Evolutionary conservation across 2,329 filamentous ascomycete genomes (phyloP), one percentile per base, ranked within the genome.

Genomic region (Myotisia sp.): DNA sequence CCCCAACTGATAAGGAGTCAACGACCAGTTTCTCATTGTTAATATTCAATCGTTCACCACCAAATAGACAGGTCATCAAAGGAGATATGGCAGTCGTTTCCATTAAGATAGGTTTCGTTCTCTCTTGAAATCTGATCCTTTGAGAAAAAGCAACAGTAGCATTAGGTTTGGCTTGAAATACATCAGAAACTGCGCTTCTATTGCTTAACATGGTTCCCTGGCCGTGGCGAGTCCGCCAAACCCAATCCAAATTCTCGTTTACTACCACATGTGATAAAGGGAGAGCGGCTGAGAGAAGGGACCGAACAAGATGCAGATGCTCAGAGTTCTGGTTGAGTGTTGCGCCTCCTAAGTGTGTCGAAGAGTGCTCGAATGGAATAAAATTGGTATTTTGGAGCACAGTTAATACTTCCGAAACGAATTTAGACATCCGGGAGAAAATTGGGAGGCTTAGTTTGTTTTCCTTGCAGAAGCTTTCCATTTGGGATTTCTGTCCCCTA

Each of bases 321-420:
- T 52, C 37, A 3, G 65, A 63, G 44, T 68, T 64, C 18, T 49
- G 42, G 37, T 71, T 70, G 20, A 67, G 44, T 3, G 37, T 34
- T 1, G 40, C 26, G 18, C 49, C 49, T 3, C 60, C 58, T 53
- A 26, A 36, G 6, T 21, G 12, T 10, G 18, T 14, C 42, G 41
- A 18, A 33, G 26, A 18, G 36, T 18, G 18, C 33, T 40, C 38
- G 36, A 26, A 36, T 22, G 54, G 47, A 14, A 62, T 49, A 4
- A 61, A 45, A 7, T 53, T 45, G 17, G 52, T 42, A 10, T 53
- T 47, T 5, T 51, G 45, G 12, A 64, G 50, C 5, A 59, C 50
- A 6, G 53, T 42, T 36, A 56, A 50, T 9, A 63, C 59, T 36
- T 62, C 54, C 17, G 45, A 38, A 2, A 55, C 51, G 10, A 51